These are phyloP conservation scores for Cyamopsis tetragonoloba DNA, from an alignment of 306 rosid genomes.

Conservation along the genomic window DNA sequence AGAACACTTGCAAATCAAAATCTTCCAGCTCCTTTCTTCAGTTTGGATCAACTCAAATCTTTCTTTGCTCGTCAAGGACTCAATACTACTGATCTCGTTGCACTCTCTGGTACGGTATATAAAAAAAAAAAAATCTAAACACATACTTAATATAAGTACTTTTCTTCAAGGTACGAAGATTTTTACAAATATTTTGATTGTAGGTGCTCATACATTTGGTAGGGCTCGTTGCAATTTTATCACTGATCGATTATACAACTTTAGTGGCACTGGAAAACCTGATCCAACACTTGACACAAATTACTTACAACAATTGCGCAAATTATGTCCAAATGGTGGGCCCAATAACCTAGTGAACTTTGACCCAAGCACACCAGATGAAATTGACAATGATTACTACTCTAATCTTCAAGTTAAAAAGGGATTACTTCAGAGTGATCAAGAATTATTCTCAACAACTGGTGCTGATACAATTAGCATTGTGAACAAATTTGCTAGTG, in stretches of 20 bases:
- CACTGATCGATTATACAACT: constrained; percentile 22
- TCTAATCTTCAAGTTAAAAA: constrained; percentile 27
- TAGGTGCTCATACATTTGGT: constrained; percentile 50
- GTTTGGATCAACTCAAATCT: constrained; percentile 6
- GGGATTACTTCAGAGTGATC: constrained; percentile 41
- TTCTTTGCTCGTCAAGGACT: constrained; percentile 37
- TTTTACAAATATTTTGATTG: too few relatives aligned
- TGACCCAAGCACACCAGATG: constrained; percentile 28
- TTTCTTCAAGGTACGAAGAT: too few relatives aligned
- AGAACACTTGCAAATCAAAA: constrained; percentile 5
- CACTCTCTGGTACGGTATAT: constrained; percentile 53
- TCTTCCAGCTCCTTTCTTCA: constrained; percentile 39
- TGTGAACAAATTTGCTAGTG: neutral
- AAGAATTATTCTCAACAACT: constrained; percentile 33
- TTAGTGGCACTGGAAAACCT: constrained; percentile 11
- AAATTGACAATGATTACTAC: constrained; percentile 29
- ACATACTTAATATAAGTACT: too few relatives aligned
- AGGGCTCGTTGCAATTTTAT: constrained; percentile 22
- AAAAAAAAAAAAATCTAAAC: too few relatives aligned
- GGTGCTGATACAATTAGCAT: constrained; percentile 22
- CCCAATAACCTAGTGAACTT: constrained; percentile 1
- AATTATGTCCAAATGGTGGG: constrained; percentile 24
- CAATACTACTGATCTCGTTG: constrained; percentile 44
- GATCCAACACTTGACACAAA: constrained; percentile 31
- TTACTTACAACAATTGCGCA: constrained; percentile 7